These are phyloP conservation scores for Hericium alpestre DNA, from an alignment of 768 basidiomycete species.

Conservation along the genomic window DNA sequence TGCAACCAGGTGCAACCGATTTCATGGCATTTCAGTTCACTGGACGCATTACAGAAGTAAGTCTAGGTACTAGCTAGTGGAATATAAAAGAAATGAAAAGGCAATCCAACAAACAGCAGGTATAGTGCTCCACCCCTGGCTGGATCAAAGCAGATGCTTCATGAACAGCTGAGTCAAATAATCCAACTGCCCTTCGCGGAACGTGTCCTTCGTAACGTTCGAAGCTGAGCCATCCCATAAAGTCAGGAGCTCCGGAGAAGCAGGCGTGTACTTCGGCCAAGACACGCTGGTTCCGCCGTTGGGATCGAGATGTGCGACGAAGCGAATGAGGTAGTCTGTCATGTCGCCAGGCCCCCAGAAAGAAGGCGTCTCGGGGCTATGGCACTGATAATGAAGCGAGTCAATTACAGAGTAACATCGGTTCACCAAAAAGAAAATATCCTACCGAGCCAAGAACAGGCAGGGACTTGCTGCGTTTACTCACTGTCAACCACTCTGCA, in stretches of 20 bases:
- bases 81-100: too few relatives aligned
- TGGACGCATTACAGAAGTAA: too few relatives aligned
- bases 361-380: slow-evolving; percentile 4
- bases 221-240: slow-evolving; percentile 15
- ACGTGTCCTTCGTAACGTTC: slow-evolving; percentile 14
- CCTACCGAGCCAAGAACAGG: background rate
- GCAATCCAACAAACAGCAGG: too few relatives aligned
- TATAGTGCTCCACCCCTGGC: too few relatives aligned
- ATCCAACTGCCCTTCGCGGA: slow-evolving; percentile 7
- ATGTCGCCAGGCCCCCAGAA: slow-evolving; percentile 7
- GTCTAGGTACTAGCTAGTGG: too few relatives aligned
- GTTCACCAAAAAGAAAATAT: slow-evolving; percentile 2
- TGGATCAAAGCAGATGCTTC: too few relatives aligned
- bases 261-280: slow-evolving; percentile 16
- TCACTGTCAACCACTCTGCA: background rate
- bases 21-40: too few relatives aligned
- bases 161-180: too few relatives aligned
- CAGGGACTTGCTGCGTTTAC: background rate
- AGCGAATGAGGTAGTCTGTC: slow-evolving; percentile 17
- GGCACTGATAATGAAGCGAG: background rate
- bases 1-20: too few relatives aligned
- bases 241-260: slow-evolving; percentile 12
- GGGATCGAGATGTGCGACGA: slow-evolving; percentile 17
- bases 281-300: slow-evolving; percentile 6
- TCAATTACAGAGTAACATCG: background rate